These are phyloP conservation scores for Tolypocladium sp. DNA, from an alignment of 2,329 filamentous ascomycete genomes.

Conservation along the genomic window DNA sequence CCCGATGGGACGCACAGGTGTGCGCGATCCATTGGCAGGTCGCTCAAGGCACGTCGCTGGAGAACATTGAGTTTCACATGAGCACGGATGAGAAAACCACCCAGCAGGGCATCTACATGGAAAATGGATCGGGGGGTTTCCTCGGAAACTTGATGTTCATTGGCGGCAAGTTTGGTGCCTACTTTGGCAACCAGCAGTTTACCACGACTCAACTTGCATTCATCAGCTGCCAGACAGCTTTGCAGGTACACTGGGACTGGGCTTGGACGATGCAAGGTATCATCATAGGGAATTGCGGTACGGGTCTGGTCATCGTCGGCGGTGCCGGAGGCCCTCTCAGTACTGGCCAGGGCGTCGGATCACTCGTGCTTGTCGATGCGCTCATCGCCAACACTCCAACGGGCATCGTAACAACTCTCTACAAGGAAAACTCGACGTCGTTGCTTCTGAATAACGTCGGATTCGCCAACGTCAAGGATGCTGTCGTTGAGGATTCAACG, in stretches of 20 bases:
- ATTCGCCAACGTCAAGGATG: no score
- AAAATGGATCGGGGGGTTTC: conserved; percentile 28
- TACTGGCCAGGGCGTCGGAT: neutral
- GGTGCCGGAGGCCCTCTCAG: neutral
- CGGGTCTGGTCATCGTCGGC: conserved; percentile 1
- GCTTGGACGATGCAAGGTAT: conserved; percentile 35
- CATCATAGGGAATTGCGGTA: neutral
- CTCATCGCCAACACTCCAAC: no score
- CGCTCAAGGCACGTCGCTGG: conserved; percentile 46
- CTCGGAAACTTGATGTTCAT: conserved; percentile 53
- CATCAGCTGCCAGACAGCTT: conserved; percentile 53
- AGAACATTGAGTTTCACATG: conserved; percentile 35
- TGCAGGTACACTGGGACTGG: conserved; percentile 68
- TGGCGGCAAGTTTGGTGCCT: conserved; percentile 43
- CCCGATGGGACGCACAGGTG: conserved; percentile 17
- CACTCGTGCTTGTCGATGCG: no score
- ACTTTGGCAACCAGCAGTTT: conserved; percentile 54
- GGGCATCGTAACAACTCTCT: no score
- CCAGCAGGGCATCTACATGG: conserved; percentile 13
- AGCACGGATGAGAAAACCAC: neutral
- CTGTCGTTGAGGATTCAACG: no score
- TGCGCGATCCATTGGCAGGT: conserved; percentile 54
- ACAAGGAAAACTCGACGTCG: no score
- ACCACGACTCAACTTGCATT: conserved; percentile 59
- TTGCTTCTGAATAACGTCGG: no score